Evolutionary conservation across 2,329 filamentous ascomycete genomes (phyloP).

Genomic region (Arthrobotrys sphaeroides): DNA sequence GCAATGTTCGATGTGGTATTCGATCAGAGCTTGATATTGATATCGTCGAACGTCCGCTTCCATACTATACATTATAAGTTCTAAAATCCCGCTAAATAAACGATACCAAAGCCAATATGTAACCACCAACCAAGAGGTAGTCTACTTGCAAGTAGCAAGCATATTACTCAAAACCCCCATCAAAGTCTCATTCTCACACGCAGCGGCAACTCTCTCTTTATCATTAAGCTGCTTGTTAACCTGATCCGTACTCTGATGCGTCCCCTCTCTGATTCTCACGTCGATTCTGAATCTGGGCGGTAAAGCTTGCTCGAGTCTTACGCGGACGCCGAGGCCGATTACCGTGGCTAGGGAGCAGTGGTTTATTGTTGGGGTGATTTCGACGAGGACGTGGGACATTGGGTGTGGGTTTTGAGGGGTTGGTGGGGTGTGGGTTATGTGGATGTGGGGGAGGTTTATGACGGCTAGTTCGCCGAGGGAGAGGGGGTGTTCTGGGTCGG

Average conservation of each 20-base stretch:
- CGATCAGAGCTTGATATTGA: neutral
- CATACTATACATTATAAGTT: constrained; percentile 9
- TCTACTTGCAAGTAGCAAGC: constrained; percentile 80
- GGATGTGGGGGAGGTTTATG: constrained; percentile 93
- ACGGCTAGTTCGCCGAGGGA: constrained; percentile 93
- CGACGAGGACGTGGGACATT: constrained; percentile 77
- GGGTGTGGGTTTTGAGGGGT: constrained; percentile 61
- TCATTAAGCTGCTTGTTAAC: constrained; percentile 97
- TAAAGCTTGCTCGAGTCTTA: constrained; percentile 87
- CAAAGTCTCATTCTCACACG: constrained; percentile 89
- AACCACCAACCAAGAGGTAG: neutral
- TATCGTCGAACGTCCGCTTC: neutral
- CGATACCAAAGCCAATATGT: neutral
- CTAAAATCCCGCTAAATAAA: constrained; percentile 11
- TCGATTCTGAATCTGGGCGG: constrained; percentile 92
- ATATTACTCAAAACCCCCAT: constrained; percentile 91
- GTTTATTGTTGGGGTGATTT: constrained; percentile 95
- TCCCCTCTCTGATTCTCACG: constrained; percentile 92
- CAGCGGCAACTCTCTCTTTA: constrained; percentile 95
- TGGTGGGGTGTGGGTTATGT: constrained; percentile 73
- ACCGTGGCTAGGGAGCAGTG: constrained; percentile 97
- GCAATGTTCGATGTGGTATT: neutral
- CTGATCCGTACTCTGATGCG: constrained; percentile 92
- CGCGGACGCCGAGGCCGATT: constrained; percentile 90
- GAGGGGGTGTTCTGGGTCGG: constrained; percentile 94